Evolutionary conservation across 768 basidiomycete species (phyloP).

Genomic region (Hygrocybe coccinea): DNA sequence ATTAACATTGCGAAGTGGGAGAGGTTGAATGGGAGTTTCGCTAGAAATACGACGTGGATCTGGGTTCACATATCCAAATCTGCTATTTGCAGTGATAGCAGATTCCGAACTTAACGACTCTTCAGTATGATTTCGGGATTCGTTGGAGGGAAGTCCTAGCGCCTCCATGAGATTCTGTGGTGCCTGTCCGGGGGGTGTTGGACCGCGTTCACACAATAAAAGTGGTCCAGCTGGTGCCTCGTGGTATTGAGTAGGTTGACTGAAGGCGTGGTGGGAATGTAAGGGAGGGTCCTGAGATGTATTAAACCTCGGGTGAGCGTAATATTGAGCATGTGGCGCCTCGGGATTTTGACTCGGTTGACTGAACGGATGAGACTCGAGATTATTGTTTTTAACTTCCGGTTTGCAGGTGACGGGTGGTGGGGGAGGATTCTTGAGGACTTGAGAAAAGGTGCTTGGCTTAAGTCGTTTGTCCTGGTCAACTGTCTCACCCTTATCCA

Average conservation of each 20-base stretch:
- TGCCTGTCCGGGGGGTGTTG: too few species aligned
- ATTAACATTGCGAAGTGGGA: not conserved
- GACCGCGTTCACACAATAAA: too few species aligned
- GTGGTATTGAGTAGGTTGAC: not conserved
- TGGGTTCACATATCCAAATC: not conserved
- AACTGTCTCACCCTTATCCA: too few species aligned
- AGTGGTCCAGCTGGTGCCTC: not conserved
- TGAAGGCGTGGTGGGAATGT: not conserved
- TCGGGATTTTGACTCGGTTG: not conserved
- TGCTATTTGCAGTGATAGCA: not conserved
- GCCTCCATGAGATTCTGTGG: too few species aligned
- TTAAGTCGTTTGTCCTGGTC: not conserved
- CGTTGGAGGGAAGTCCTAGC: too few species aligned
- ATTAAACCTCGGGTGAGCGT: not conserved
- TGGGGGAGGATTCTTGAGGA: not conserved
- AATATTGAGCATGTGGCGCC: not conserved
- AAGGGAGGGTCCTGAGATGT: not conserved
- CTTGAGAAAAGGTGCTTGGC: not conserved
- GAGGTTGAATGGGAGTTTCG: not conserved
- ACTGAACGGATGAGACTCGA: conserved; percentile 2
- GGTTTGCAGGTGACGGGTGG: not conserved
- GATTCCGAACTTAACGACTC: not conserved
- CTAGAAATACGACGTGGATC: too few species aligned
- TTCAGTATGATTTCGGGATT: too few species aligned
- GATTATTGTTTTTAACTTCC: not conserved